These are phyloP conservation scores for Penicillium flavigenum DNA, from an alignment of 495 filamentous ascomycete species.

Conservation along the genomic window DNA sequence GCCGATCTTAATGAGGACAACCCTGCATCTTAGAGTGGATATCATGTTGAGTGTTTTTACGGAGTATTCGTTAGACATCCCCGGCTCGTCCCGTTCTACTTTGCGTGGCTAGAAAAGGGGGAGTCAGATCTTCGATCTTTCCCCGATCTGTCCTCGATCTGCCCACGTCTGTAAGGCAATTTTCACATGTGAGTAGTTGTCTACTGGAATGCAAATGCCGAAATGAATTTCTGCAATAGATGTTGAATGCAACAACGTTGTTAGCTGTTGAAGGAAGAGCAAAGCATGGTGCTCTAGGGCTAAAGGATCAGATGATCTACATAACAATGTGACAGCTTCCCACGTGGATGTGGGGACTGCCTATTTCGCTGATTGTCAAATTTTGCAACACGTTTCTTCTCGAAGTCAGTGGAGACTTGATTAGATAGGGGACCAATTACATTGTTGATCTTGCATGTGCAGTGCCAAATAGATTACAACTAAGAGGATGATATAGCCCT, in stretches of 20 bases:
- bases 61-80: not conserved
- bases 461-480: too few relatives aligned
- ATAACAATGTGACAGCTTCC: not conserved
- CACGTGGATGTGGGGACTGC: not conserved
- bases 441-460: not conserved
- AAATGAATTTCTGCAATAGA: not conserved
- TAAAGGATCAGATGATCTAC: not conserved
- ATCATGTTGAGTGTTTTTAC: not conserved
- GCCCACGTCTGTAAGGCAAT: not conserved
- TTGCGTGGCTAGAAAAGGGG: not conserved
- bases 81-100: not conserved
- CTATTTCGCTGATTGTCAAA: not conserved
- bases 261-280: too few relatives aligned
- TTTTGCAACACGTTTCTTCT: not conserved
- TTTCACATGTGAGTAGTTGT: not conserved
- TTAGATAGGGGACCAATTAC: not conserved
- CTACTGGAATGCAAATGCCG: not conserved
- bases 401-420: not conserved
- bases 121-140: not conserved
- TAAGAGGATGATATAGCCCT: too few relatives aligned
- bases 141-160: not conserved
- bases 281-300: not conserved
- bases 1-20: slow-evolving; percentile 9
- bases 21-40: not conserved
- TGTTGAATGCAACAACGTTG: not conserved